These are phyloP conservation scores for Naganishia randhawae DNA, from an alignment of 768 basidiomycete genomes.

Conservation along the genomic window DNA sequence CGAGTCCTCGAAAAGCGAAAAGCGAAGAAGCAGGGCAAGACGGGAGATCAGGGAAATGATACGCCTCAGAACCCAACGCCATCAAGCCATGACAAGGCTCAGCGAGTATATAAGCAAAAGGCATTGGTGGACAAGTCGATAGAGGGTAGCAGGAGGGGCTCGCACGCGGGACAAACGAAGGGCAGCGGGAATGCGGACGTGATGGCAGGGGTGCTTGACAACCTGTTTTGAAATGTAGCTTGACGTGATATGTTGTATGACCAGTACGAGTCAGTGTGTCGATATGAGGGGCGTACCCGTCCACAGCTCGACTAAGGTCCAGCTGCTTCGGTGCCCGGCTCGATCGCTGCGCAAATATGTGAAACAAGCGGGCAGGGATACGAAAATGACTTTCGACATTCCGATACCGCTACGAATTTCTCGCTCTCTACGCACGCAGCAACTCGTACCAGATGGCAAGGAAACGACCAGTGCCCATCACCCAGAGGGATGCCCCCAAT, in stretches of 20 bases:
- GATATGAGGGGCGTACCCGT: not conserved
- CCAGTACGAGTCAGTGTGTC: not conserved
- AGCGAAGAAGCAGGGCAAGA: constrained; percentile 40
- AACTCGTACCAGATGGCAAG: not conserved
- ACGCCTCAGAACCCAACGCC: not conserved
- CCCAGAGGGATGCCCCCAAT: not conserved
- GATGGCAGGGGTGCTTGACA: constrained; percentile 8
- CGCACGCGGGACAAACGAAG: not conserved
- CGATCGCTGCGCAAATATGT: not conserved
- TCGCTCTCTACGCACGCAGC: too few relatives aligned
- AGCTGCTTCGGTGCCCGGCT: not conserved
- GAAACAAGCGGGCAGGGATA: not conserved
- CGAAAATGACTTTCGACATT: too few relatives aligned
- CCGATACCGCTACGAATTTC: not conserved
- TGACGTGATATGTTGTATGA: not conserved
- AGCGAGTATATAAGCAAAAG: constrained; percentile 22
- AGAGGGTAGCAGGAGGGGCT: not conserved
- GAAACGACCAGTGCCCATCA: constrained; percentile 8
- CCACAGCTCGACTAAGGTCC: too few relatives aligned
- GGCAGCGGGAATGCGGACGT: not conserved
- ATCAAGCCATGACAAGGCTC: constrained; percentile 10
- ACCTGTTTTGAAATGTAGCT: not conserved
- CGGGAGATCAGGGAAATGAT: constrained; percentile 4
- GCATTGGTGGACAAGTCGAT: constrained; percentile 3
- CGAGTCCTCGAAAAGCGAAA: constrained; percentile 57